Evolutionary conservation across 2,329 filamentous ascomycete genomes (phyloP).

Genomic region (Westerdykella aurantiaca): DNA sequence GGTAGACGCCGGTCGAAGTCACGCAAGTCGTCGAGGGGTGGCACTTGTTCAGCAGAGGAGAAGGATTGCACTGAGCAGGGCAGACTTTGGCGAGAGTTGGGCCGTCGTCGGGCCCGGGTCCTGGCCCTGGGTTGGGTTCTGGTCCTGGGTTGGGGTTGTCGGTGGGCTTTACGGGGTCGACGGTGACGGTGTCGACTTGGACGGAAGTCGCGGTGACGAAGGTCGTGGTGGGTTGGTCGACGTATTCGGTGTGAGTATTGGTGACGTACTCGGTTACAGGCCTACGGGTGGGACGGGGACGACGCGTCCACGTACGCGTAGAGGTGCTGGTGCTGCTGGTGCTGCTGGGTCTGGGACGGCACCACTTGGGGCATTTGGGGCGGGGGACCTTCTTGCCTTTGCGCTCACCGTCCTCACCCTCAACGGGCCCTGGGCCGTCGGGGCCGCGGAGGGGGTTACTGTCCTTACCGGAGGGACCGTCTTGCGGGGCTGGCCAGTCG

Average conservation of each 20-base stretch:
- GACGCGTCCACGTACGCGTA: background rate
- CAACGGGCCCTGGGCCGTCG: background rate
- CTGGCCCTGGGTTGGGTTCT: background rate
- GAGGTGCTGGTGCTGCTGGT: background rate
- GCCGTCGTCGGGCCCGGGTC: background rate
- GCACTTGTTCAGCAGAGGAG: constrained; percentile 20
- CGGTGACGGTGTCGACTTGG: background rate
- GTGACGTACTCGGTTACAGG: background rate
- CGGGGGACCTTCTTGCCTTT: background rate
- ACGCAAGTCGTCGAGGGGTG: constrained; percentile 19
- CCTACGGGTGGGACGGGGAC: background rate
- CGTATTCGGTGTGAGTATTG: background rate
- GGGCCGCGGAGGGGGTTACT: background rate
- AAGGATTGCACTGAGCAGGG: constrained; percentile 15
- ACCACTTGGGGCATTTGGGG: constrained; percentile 4
- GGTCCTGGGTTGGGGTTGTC: background rate
- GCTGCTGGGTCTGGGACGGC: background rate
- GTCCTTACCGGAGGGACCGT: background rate
- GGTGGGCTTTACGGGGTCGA: background rate
- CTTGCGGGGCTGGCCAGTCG: background rate
- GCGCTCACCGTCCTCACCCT: background rate
- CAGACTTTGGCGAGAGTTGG: background rate
- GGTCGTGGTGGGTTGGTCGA: background rate
- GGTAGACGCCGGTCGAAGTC: constrained; percentile 12
- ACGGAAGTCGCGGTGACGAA: background rate